Evolutionary conservation across 1,284 basidiomycete genomes (phyloP), one percentile per base, ranked within the genome.

Genomic region (Microbotryum violaceum): DNA sequence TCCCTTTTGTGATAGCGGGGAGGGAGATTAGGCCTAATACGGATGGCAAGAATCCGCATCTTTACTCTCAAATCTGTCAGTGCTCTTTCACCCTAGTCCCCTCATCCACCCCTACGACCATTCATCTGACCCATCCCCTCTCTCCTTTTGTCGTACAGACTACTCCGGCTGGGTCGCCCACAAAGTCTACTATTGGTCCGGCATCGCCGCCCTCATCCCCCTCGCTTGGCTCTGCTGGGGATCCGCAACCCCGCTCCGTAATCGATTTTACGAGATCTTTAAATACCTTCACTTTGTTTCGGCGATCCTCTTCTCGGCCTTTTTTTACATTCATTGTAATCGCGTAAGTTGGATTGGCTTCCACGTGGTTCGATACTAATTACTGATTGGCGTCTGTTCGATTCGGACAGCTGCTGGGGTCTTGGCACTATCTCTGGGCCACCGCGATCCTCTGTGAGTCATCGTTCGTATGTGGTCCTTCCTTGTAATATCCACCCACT

Each of bases 211-310:
- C 8, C 69, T 79, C 16, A 67, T 78, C 12, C 75, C 78, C 16
- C 77, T 78, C 62, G 70, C 72, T 8, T 58, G 75, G 62, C 72
- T 73, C 0, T 66, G 64, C 60, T 70, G 58, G 66, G 68, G 58
- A 46, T 77, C 76, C 4, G 74, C 75, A 72, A 74, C 76, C 1
- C 68, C 71, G 16, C 66, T 77, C 56, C 70, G 78, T 42, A 75
- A 75, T 56, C 66, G 69, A 0, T 74, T 75, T 58, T 79, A 79
- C 64, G 78, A 79, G 61, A 66, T 72, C 4, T 79, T 79, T 73
- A 78, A 78, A 62, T 74, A 74, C 29, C 54, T 74, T 37, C 75
- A 74, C 57, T 69, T 72, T 62, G 42, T 72, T 59, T 73, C 60
- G 23, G 70, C 71, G 7, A 61, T 69, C 33, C 58, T 70, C 33